These are phyloP conservation scores for Alternaria atra DNA, from an alignment of 2,329 filamentous ascomycete species.

Conservation along the genomic window DNA sequence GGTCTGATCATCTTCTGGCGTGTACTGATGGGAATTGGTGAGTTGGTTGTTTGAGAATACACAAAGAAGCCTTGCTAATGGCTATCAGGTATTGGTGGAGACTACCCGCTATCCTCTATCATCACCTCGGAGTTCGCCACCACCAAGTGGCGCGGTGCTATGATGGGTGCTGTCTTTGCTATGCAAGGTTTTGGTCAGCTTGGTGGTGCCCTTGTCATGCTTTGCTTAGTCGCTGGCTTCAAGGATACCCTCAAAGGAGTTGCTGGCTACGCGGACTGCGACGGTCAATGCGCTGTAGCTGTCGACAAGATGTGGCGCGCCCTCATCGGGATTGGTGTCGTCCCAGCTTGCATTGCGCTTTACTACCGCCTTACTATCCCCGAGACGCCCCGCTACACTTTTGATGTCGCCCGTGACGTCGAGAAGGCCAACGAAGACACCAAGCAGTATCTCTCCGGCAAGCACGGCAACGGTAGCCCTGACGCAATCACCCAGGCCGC, in stretches of 20 bases:
- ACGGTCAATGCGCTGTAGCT: slow-evolving; percentile 40
- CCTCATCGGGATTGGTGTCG: slow-evolving; percentile 53
- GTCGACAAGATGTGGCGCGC: slow-evolving; percentile 56
- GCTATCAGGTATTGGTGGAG: slow-evolving; percentile 64
- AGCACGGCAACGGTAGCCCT: slow-evolving; percentile 66
- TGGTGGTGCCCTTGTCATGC: slow-evolving; percentile 48
- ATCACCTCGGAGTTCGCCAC: slow-evolving; percentile 71
- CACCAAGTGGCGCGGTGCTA: slow-evolving; percentile 52
- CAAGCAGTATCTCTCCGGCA: slow-evolving; percentile 76
- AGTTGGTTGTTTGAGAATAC: slow-evolving; percentile 50
- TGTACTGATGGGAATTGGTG: slow-evolving; percentile 53
- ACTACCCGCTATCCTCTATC: slow-evolving; percentile 83
- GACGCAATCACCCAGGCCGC: slow-evolving; percentile 73
- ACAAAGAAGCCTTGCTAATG: slow-evolving; percentile 6
- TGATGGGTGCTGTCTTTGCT: slow-evolving; percentile 56
- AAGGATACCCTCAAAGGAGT: slow-evolving; percentile 37
- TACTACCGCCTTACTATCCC: slow-evolving; percentile 55
- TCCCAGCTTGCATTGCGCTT: slow-evolving; percentile 54
- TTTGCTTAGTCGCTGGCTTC: slow-evolving; percentile 43
- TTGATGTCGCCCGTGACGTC: slow-evolving; percentile 53
- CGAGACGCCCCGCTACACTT: slow-evolving; percentile 54
- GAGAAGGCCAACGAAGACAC: slow-evolving; percentile 71
- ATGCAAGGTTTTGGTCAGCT: slow-evolving; percentile 57
- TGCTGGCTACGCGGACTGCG: slow-evolving; percentile 35
- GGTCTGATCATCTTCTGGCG: slow-evolving; percentile 54